phyloP scores from a whole-genome alignment of 2,329 filamentous ascomycete species.

The Fusarium pseudograminearum region DNA sequence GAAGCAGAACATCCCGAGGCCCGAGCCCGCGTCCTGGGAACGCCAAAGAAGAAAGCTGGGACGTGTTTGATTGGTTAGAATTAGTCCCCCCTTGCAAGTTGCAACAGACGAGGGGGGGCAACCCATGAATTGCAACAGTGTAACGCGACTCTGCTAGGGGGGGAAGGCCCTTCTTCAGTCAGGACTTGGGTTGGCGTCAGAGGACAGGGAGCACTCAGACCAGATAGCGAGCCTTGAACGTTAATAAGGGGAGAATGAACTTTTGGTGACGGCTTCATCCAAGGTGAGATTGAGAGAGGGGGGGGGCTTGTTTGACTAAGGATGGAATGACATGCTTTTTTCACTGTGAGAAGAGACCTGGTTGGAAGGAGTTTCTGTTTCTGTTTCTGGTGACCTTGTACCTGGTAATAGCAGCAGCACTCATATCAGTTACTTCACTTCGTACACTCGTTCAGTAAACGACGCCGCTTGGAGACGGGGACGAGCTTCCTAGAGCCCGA shows the following conservation, averaged over 20 bases:
- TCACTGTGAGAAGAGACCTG: conserved; percentile 9
- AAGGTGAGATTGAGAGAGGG: conserved; percentile 24
- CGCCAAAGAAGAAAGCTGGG: conserved; percentile 45
- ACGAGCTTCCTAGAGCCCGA: conserved; percentile 29
- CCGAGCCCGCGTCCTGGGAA: conserved; percentile 50
- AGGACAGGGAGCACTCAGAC: conserved; percentile 25
- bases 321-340: conserved; percentile 4
- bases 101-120: conserved; percentile 15
- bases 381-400: neutral
- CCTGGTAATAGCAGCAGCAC: neutral
- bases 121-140: conserved; percentile 22
- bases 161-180: neutral
- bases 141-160: conserved; percentile 20
- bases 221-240: conserved; percentile 20
- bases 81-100: neutral
- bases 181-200: conserved; percentile 25
- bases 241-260: neutral
- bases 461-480: conserved; percentile 7
- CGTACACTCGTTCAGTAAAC: neutral
- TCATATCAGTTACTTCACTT: neutral
- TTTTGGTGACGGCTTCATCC: conserved; percentile 13
- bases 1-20: conserved; percentile 50
- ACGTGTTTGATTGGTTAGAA: conserved; percentile 46
- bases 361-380: neutral
- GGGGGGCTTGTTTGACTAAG: conserved; percentile 31